Evolutionary conservation across 192 early-diverging fungal species (phyloP).

Genomic region (Coemansia sp.): DNA sequence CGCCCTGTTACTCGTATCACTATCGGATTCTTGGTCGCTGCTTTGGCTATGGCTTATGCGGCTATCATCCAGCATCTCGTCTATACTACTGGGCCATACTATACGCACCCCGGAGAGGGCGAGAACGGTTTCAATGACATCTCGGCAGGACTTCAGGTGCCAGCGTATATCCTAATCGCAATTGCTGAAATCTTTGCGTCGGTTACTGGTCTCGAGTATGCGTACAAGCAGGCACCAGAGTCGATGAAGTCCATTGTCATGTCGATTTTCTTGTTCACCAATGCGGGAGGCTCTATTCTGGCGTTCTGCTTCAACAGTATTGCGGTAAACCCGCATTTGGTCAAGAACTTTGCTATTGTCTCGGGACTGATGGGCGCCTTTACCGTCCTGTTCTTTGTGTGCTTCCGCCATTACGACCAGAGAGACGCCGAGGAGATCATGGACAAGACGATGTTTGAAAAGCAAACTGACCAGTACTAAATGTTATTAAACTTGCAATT

Average conservation of each 20-base stretch:
- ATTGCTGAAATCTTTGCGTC: conserved; percentile 66
- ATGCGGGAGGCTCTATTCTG: conserved; percentile 61
- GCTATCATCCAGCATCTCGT: conserved; percentile 64
- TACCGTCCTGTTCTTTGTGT: conserved; percentile 55
- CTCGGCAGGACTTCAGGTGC: conserved; percentile 60
- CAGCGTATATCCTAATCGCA: conserved; percentile 61
- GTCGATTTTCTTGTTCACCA: conserved; percentile 63
- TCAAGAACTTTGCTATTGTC: conserved; percentile 67
- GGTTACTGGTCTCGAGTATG: conserved; percentile 69
- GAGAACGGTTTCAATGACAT: conserved; percentile 59
- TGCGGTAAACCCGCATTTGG: conserved; percentile 60
- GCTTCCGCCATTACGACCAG: conserved; percentile 60
- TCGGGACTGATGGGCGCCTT: conserved; percentile 52
- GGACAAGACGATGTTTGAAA: conserved; percentile 28
- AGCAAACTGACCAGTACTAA: conserved; percentile 3
- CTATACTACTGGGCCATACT: conserved; percentile 59
- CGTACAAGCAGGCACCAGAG: conserved; percentile 64
- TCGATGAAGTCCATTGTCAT: conserved; percentile 67
- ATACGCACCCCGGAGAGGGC: conserved; percentile 36
- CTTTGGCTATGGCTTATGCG: conserved; percentile 62
- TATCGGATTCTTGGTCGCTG: conserved; percentile 60
- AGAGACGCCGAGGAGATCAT: conserved; percentile 31
- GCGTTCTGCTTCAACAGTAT: conserved; percentile 62
- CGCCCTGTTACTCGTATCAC: conserved; percentile 62
- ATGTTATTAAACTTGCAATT: too few species aligned